These are phyloP conservation scores for Sanguinoderma infundibulare DNA, from an alignment of 1,284 basidiomycete genomes.

Conservation along the genomic window DNA sequence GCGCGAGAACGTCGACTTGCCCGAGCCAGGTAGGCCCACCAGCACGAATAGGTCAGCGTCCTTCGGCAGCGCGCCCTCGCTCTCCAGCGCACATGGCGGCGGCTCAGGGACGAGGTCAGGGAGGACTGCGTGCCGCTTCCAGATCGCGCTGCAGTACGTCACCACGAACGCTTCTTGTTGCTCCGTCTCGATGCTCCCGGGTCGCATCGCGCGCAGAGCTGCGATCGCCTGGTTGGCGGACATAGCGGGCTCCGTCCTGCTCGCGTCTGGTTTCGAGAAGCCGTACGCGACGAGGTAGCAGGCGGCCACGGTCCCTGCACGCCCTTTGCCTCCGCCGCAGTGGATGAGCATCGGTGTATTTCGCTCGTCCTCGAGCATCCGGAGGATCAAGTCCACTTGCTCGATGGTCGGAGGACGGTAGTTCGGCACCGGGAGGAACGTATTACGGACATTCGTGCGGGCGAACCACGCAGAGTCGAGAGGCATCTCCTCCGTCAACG, in stretches of 20 bases:
- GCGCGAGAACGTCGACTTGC: slow-evolving; percentile 60
- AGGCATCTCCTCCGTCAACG: slow-evolving; percentile 61
- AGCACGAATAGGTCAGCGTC: slow-evolving; percentile 51
- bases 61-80: slow-evolving; percentile 44
- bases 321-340: slow-evolving; percentile 66
- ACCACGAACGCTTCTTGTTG: slow-evolving; percentile 60
- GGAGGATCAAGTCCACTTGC: slow-evolving; percentile 61
- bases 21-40: slow-evolving; percentile 63
- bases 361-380: slow-evolving; percentile 46
- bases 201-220: slow-evolving; percentile 50
- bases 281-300: slow-evolving; percentile 64
- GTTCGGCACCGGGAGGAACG: slow-evolving; percentile 60
- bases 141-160: slow-evolving; percentile 60
- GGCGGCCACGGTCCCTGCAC: slow-evolving; percentile 64
- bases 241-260: slow-evolving; percentile 49
- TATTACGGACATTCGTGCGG: slow-evolving; percentile 49
- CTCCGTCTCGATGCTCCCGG: slow-evolving; percentile 58
- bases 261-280: slow-evolving; percentile 43
- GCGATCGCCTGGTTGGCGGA: slow-evolving; percentile 52
- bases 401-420: slow-evolving; percentile 58
- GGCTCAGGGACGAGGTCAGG: slow-evolving; percentile 54
- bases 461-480: slow-evolving; percentile 53
- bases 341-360: slow-evolving; percentile 59
- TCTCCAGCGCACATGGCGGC: slow-evolving; percentile 46
- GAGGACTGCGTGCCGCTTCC: slow-evolving; percentile 57